phyloP scores from a whole-genome alignment of 2,329 filamentous ascomycete genomes.

The Ophiostoma fasciatum region DNA sequence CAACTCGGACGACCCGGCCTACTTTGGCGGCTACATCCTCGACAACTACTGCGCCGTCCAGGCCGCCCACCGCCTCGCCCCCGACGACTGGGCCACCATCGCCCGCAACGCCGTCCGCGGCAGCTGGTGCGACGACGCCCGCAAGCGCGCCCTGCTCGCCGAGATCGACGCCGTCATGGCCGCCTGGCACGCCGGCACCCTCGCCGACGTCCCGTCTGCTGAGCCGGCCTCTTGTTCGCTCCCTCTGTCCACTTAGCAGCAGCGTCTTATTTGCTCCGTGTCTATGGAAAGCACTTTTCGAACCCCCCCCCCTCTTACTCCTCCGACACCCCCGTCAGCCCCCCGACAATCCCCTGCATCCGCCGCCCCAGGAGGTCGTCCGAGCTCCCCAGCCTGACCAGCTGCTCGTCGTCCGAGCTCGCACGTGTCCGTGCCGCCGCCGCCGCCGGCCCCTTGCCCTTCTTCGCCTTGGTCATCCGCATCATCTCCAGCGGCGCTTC shows the following conservation, averaged over 20 bases:
- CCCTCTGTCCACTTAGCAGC: no score
- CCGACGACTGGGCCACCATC: conserved; percentile 53
- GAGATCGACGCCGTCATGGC: conserved; percentile 26
- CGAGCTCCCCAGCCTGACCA: conserved; percentile 40
- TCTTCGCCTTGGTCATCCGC: conserved; percentile 35
- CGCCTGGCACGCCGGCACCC: conserved; percentile 5
- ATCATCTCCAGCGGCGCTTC: conserved; percentile 73
- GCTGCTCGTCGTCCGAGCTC: conserved; percentile 20
- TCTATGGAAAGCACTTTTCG: no score
- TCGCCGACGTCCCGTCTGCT: no score
- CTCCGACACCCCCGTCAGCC: conserved; percentile 33
- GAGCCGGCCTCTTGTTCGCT: no score
- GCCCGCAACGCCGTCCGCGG: conserved; percentile 46
- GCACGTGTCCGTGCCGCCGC: background rate
- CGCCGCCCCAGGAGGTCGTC: conserved; percentile 41
- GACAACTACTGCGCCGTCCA: conserved; percentile 67
- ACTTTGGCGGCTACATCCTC: conserved; percentile 61
- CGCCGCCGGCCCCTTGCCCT: conserved; percentile 13
- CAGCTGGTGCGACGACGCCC: conserved; percentile 51
- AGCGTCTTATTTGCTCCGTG: no score
- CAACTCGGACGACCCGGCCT: conserved; percentile 62
- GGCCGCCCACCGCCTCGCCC: conserved; percentile 47
- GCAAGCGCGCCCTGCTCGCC: conserved; percentile 43
- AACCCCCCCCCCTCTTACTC: no score
- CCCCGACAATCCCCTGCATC: conserved; percentile 42